These are phyloP conservation scores for Silene latifolia DNA, from an alignment of 148 eudicot genomes.

Conservation along the genomic window DNA sequence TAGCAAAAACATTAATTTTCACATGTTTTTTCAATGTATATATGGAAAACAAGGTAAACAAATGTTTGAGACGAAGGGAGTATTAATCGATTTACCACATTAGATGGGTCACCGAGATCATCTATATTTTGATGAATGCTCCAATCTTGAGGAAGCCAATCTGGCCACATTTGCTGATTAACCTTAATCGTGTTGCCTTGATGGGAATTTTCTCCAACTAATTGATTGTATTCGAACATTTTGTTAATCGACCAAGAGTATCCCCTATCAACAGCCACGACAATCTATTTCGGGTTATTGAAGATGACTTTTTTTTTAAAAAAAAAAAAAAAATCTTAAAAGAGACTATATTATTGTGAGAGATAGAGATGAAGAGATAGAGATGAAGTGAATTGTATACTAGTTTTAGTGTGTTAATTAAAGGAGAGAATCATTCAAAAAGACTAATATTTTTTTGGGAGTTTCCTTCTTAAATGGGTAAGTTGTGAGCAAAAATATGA, in stretches of 20 bases:
- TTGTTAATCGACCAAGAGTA: background rate
- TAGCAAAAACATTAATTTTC: no score
- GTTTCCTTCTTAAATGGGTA: background rate
- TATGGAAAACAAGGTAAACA: no score
- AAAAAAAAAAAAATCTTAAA: no score
- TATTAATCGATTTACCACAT: background rate
- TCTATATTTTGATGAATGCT: conserved; percentile 16
- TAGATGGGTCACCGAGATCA: background rate
- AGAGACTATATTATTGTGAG: background rate
- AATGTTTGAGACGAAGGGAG: no score
- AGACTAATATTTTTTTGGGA: background rate
- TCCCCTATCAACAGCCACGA: no score
- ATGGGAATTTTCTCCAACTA: background rate
- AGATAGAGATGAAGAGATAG: background rate
- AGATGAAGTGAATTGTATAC: background rate
- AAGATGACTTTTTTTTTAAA: no score
- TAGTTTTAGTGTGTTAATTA: background rate
- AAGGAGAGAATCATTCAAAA: background rate
- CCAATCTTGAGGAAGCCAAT: conserved; percentile 33
- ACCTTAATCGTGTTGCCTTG: background rate
- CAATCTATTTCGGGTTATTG: no score
- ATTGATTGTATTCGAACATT: background rate
- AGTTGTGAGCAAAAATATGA: background rate
- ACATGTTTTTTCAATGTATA: no score
- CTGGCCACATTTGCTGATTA: conserved; percentile 16